Conservation (phyloP, 2,329 filamentous ascomycete species). For the Cercospora zeina region DNA sequence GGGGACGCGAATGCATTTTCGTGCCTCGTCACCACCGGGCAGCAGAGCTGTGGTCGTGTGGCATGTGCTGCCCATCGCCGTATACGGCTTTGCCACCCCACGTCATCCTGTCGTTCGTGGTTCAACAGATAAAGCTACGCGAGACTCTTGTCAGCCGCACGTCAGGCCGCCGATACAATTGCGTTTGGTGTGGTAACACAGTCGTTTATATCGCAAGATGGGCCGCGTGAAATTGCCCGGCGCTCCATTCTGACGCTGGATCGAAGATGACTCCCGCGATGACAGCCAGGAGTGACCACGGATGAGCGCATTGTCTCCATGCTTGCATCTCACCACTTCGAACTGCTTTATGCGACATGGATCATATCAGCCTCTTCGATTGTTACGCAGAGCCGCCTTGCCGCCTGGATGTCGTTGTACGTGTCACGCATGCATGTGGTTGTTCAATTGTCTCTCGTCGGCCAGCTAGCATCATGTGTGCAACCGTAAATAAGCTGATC, state of each 20-base stretch:
- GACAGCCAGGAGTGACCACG: not conserved
- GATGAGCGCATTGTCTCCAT: constrained; percentile 3
- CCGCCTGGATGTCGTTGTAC: not conserved
- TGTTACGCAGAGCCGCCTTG: not conserved
- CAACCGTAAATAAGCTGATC: not conserved
- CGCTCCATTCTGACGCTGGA: not conserved
- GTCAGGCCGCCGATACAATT: not conserved
- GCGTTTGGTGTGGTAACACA: not conserved
- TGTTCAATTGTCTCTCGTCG: not conserved
- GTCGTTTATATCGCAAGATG: not conserved
- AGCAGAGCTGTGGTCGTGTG: not conserved
- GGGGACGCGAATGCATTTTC: too few relatives aligned
- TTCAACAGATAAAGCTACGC: not conserved
- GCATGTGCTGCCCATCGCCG: not conserved
- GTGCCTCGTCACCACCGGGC: not conserved
- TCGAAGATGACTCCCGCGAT: constrained; percentile 3
- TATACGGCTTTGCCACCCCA: not conserved
- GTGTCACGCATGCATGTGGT: not conserved
- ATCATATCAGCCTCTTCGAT: not conserved
- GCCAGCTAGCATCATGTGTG: not conserved
- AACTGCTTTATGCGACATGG: not conserved
- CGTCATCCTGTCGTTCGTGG: not conserved
- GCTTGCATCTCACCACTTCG: not conserved
- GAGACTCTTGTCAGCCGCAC: not conserved
- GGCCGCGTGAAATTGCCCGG: not conserved